Conservation (phyloP, 805 yeast genomes). For the Maudiozyma turicensis region DNA sequence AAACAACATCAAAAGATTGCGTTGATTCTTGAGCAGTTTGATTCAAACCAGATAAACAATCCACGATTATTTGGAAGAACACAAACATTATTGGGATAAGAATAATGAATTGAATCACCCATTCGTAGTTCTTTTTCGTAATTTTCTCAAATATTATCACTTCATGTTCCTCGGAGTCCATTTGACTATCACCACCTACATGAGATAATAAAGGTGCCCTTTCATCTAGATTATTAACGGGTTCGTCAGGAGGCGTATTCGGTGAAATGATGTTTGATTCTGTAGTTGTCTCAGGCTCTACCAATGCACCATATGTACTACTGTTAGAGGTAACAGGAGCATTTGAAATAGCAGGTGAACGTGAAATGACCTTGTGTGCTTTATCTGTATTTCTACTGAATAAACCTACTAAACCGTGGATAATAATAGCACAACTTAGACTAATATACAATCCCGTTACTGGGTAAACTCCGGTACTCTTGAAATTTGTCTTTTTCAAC, state of each 20-base stretch:
- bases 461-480: conserved; percentile 40
- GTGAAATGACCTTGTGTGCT: no score
- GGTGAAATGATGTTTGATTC: background rate
- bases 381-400: background rate
- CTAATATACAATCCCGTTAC: conserved; percentile 36
- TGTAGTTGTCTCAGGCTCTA: background rate
- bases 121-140: conserved; percentile 43
- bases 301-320: background rate
- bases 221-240: conserved; percentile 20
- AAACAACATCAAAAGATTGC: conserved; percentile 32
- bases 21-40: conserved; percentile 65
- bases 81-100: conserved; percentile 57
- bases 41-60: conserved; percentile 37
- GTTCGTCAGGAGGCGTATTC: background rate
- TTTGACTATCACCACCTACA: background rate
- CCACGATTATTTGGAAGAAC: conserved; percentile 42
- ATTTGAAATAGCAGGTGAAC: no score
- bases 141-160: background rate
- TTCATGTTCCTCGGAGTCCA: background rate
- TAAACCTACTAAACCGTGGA: conserved; percentile 1
- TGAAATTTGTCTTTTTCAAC: conserved; percentile 38
- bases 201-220: conserved; percentile 25
- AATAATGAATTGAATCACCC: conserved; percentile 66
- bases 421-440: conserved; percentile 1
- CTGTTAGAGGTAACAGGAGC: no score